Percentiles rank a stretch among this genome's conserved stretches.
Conservation (phyloP, 2,329 filamentous ascomycete species). For the Intubia oerlemansii region DNA sequence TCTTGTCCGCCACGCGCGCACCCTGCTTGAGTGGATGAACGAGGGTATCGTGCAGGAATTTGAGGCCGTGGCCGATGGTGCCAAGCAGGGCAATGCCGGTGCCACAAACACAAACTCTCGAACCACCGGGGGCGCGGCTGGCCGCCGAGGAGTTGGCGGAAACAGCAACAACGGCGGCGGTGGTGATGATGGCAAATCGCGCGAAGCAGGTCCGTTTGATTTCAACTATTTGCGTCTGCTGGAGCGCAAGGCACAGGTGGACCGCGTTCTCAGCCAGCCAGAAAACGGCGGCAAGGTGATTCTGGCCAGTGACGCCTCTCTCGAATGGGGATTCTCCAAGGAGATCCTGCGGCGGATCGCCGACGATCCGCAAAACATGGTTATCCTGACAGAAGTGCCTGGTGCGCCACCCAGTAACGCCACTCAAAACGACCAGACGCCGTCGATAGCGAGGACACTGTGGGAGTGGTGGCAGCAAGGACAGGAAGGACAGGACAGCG, state of each 20-base stretch:
- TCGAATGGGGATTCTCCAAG: slow-evolving; percentile 91
- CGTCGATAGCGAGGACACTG: slow-evolving; percentile 49
- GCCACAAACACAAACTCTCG: too few relatives aligned
- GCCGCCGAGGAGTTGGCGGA: too few relatives aligned
- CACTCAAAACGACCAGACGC: slow-evolving; percentile 21
- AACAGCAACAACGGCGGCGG: slow-evolving; percentile 29
- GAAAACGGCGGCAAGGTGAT: slow-evolving; percentile 47
- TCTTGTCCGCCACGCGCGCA: slow-evolving; percentile 75
- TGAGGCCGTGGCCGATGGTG: slow-evolving; percentile 41
- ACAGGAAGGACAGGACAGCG: slow-evolving; percentile 21
- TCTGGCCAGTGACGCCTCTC: slow-evolving; percentile 68
- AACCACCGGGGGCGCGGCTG: too few relatives aligned
- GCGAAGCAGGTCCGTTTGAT: slow-evolving; percentile 58
- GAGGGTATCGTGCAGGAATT: slow-evolving; percentile 86
- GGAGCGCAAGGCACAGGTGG: slow-evolving; percentile 62
- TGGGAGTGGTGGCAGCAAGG: slow-evolving; percentile 60
- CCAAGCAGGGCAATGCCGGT: slow-evolving; percentile 22
- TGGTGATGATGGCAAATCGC: slow-evolving; percentile 24
- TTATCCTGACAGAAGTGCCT: slow-evolving; percentile 67
- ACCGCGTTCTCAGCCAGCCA: slow-evolving; percentile 38
- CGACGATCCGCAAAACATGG: slow-evolving; percentile 55
- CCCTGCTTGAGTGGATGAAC: slow-evolving; percentile 99
- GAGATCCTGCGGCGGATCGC: slow-evolving; percentile 57
- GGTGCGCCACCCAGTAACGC: slow-evolving; percentile 21
- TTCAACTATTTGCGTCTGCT: slow-evolving; percentile 70